These are phyloP conservation scores for Oryza punctata DNA, from an alignment of 176 grass and related monocot species.

Conservation along the genomic window DNA sequence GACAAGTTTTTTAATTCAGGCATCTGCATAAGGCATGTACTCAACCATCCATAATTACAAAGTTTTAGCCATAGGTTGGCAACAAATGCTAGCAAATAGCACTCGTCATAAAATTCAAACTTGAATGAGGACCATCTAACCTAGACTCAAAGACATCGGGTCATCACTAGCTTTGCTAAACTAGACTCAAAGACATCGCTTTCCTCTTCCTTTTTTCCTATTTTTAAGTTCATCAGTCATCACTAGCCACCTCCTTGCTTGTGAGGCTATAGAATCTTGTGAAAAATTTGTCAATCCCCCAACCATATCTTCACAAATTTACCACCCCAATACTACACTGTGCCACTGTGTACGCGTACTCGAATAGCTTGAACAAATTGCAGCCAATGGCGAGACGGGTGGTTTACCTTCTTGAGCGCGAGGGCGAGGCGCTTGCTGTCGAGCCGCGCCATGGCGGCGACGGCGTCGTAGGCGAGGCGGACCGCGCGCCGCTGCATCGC, in stretches of 20 bases:
- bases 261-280: not conserved
- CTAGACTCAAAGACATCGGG: not conserved
- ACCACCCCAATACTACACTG: not conserved
- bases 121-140: not conserved
- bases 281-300: not conserved
- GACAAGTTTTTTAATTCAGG: no score
- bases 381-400: not conserved
- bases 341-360: not conserved
- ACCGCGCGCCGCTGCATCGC: constrained; percentile 74
- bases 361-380: not conserved
- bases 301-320: not conserved
- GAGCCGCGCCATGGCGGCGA: constrained; percentile 63
- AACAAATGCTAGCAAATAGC: no score
- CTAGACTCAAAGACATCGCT: not conserved
- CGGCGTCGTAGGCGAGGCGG: constrained; percentile 60
- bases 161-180: no score
- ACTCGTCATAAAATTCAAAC: no score
- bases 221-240: not conserved
- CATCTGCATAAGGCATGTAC: no score
- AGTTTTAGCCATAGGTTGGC: no score
- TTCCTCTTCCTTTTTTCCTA: not conserved
- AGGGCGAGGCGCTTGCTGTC: constrained; percentile 88
- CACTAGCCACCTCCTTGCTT: not conserved
- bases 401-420: constrained; percentile 79
- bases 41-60: no score